Evolutionary conservation across 805 yeast species (phyloP), one percentile per base, ranked within the genome.

Genomic region (Saturnispora galanensis): DNA sequence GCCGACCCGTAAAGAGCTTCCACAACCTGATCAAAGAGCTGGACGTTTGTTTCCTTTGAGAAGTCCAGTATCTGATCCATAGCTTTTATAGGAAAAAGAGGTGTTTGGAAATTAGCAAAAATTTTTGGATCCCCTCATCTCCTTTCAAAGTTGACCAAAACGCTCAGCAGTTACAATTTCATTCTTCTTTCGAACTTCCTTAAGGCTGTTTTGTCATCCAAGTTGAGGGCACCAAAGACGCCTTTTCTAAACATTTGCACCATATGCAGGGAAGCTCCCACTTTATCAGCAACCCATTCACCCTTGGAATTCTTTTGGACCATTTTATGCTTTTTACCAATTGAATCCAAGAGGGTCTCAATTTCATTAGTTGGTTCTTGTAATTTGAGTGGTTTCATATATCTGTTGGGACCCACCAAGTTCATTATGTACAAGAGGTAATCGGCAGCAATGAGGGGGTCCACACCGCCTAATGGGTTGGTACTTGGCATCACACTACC

Each of bases 31-130:
- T 93, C 98, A 55, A 93, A 73, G 47, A 83, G 66, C 41, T 66
- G 69, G 54, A 90, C 77, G 66, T 93, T 95, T 53, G 90, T 71
- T 35, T 87, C 96, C 56, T 75, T 77, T 44, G 83, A 72, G 66
- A 90, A 89, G 66, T 90, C 96, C 55, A 93, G 77, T 58, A 93
- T 74, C 40, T 82, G 70, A 53, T 90, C 97, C 97, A 90, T 90
- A 18, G 31, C 36, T 26, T 16, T 4, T 7, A 31, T 31, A 32
- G 36, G 31, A 42, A 30, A 36, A 35, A 17, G 29, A 34, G n/a
- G 35, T 35, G 35, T 18, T 16, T 40, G 26, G 26, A 21, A 21
- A 21, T 21, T 21, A 21, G 26, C 26, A 21, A 21, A 21, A 21
- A 21, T 21, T 21, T 21, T 21, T 21, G 26, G 26, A 21, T 21